Conservation (phyloP, 345 rosid genomes). For the rapeseed (Brassica napus) region Da-Ae NC_063442.1:44759001-44759500, state of each 20-base stretch:
- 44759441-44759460: slow-evolving; percentile 34
- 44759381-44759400: slow-evolving; percentile 27
- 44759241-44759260: background rate
- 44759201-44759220: background rate
- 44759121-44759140: background rate
- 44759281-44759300: background rate
- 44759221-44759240: background rate
- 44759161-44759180: background rate
- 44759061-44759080: background rate
- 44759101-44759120: background rate
- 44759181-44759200: background rate
- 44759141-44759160: background rate
- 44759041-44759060: background rate
- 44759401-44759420: slow-evolving; percentile 32
- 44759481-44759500: background rate
- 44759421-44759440: slow-evolving; percentile 31
- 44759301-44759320: background rate
- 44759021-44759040: background rate
- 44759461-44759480: slow-evolving; percentile 3
- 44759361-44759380: slow-evolving; percentile 3
- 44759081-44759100: background rate
- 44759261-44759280: background rate
- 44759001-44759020: background rate
- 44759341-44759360: slow-evolving; percentile 17
- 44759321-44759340: background rate